Evolutionary conservation across 345 rosid genomes (phyloP).

Genomic region (Eutrema heterophyllum): DNA sequence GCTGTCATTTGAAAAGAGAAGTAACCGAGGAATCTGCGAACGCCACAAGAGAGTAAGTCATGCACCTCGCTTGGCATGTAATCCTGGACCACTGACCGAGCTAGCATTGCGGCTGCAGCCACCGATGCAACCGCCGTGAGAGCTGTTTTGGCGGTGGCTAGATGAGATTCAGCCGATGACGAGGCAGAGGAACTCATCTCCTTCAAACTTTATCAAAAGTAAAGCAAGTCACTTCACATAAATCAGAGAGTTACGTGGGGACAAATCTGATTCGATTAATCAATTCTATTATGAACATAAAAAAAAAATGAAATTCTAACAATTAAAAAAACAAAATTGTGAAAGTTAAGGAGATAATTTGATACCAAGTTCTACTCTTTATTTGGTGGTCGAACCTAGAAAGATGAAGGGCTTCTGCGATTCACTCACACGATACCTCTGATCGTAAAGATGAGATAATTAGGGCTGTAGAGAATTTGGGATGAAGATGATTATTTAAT

Average conservation of each 20-base stretch:
- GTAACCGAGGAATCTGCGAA: neutral
- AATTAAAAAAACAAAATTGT: neutral
- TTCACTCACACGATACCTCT: constrained; percentile 1
- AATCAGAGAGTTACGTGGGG: neutral
- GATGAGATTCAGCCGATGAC: constrained; percentile 17
- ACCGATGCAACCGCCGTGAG: constrained; percentile 52
- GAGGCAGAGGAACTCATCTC: constrained; percentile 19
- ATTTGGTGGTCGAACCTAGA: neutral
- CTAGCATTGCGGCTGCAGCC: constrained; percentile 49
- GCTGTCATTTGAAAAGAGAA: constrained; percentile 24
- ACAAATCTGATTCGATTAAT: no score
- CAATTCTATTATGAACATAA: neutral
- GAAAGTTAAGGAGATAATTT: neutral
- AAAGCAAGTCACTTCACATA: neutral
- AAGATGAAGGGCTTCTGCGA: neutral
- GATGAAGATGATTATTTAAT: neutral
- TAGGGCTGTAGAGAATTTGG: neutral
- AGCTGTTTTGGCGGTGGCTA: constrained; percentile 41
- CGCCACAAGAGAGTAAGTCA: neutral
- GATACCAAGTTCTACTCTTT: neutral
- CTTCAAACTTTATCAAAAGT: neutral
- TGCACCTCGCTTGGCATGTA: constrained; percentile 26
- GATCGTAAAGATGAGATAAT: neutral
- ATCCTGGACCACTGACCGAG: constrained; percentile 42
- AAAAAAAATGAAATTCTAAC: neutral